These are phyloP conservation scores for Coniella vitis DNA, from an alignment of 2,329 filamentous ascomycete species.

Conservation along the genomic window DNA sequence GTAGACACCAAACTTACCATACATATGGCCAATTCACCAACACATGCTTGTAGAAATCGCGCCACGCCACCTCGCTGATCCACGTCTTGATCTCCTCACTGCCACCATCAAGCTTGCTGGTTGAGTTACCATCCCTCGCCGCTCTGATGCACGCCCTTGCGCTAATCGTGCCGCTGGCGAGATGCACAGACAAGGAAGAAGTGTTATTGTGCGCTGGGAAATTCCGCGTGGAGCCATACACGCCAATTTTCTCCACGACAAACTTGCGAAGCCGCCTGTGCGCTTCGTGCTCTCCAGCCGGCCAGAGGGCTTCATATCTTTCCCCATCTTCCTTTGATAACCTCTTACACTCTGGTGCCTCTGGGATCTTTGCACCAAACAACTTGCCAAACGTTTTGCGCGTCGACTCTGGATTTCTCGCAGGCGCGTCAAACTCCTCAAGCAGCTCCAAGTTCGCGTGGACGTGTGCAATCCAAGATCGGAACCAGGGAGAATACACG, in stretches of 20 bases:
- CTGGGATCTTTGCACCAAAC: constrained; percentile 56
- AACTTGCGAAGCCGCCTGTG: constrained; percentile 58
- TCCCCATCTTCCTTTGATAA: constrained; percentile 53
- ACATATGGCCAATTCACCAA: constrained; percentile 79
- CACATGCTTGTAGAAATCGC: constrained; percentile 85
- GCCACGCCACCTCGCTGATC: constrained; percentile 81
- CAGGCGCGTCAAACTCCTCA: constrained; percentile 51
- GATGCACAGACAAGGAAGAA: constrained; percentile 64
- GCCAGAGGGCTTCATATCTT: constrained; percentile 56
- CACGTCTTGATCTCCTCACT: constrained; percentile 60
- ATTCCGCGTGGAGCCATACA: constrained; percentile 61
- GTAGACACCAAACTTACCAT: constrained; percentile 40
- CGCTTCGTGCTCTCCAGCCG: constrained; percentile 70
- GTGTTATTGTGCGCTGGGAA: constrained; percentile 57
- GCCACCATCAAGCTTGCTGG: constrained; percentile 59
- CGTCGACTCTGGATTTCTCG: constrained; percentile 40
- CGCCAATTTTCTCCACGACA: constrained; percentile 52
- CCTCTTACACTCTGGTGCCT: constrained; percentile 55
- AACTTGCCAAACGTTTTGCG: constrained; percentile 43
- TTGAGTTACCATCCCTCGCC: constrained; percentile 57
- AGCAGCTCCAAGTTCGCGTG: constrained; percentile 64
- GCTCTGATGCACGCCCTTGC: constrained; percentile 56
- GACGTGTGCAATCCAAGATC: constrained; percentile 66
- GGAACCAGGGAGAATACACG: constrained; percentile 79
- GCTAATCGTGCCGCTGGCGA: constrained; percentile 58